Conservation (phyloP, 2,329 filamentous ascomycete species). For the Penicillium sp. region DNA sequence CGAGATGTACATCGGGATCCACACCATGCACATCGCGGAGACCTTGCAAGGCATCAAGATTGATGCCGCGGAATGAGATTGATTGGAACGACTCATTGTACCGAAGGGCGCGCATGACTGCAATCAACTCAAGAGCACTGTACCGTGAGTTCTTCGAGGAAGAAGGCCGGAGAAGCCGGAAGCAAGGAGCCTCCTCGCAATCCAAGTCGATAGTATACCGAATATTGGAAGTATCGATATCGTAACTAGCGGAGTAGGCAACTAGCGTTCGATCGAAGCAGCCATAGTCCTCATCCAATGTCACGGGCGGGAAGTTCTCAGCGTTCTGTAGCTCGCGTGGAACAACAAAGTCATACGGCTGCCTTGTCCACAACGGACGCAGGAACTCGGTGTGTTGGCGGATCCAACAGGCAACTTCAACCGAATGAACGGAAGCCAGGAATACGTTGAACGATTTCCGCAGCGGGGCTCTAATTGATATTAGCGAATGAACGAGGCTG, state of each 20-base stretch:
- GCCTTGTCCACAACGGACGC: constrained; percentile 64
- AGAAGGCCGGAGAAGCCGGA: constrained; percentile 60
- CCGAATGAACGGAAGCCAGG: constrained; percentile 62
- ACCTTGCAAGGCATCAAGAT: constrained; percentile 63
- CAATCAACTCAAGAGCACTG: constrained; percentile 61
- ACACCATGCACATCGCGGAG: constrained; percentile 58
- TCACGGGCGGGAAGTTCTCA: constrained; percentile 46
- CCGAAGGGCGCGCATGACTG: constrained; percentile 66
- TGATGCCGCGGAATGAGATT: constrained; percentile 65
- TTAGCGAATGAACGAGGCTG: neutral
- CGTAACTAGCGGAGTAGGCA: constrained; percentile 68
- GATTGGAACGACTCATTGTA: constrained; percentile 69
- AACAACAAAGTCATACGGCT: constrained; percentile 62
- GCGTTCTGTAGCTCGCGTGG: constrained; percentile 56
- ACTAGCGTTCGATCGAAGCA: constrained; percentile 66
- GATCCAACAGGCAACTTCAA: constrained; percentile 63
- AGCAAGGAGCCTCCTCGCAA: constrained; percentile 66
- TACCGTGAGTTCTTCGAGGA: constrained; percentile 53
- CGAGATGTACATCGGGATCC: constrained; percentile 62
- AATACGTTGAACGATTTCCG: constrained; percentile 56
- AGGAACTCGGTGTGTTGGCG: constrained; percentile 61
- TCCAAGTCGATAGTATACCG: constrained; percentile 61
- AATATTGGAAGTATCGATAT: constrained; percentile 65
- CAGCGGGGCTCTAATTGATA: constrained; percentile 47
- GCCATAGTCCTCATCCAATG: constrained; percentile 58